Percentiles rank a stretch among this genome's conserved stretches.
Evolutionary conservation across 148 eudicot species (phyloP).

Genomic region (Cornus controversa): DNA sequence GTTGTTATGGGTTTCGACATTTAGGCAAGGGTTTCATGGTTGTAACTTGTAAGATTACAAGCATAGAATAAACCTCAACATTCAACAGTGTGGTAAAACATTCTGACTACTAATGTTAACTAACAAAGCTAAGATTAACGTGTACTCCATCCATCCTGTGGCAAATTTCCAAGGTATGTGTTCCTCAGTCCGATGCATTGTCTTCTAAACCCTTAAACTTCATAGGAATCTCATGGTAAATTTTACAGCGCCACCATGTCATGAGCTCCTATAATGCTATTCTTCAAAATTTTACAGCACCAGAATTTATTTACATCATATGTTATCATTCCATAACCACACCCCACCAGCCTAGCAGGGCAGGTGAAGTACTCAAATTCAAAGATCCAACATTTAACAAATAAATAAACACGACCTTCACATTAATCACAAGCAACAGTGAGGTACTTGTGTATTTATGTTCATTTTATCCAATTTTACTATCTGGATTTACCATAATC

Average conservation of each 20-base stretch:
- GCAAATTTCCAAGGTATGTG: neutral
- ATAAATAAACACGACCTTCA: neutral
- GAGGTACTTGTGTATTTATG: neutral
- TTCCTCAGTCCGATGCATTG: neutral
- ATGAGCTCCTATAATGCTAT: neutral
- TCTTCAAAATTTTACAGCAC: too few relatives aligned
- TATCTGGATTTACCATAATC: too few relatives aligned
- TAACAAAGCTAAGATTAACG: neutral
- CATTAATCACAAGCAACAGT: neutral
- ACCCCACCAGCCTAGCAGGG: too few relatives aligned
- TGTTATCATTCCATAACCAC: too few relatives aligned
- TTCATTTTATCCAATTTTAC: too few relatives aligned
- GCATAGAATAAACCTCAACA: neutral
- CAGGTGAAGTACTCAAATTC: neutral
- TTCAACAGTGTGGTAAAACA: neutral
- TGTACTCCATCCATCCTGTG: neutral
- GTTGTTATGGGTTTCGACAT: neutral
- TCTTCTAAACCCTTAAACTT: neutral
- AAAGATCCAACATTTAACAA: neutral
- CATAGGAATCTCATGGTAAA: neutral
- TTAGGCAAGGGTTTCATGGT: neutral
- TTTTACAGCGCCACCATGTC: neutral
- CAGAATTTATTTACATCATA: too few relatives aligned
- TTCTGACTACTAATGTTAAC: neutral
- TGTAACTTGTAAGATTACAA: neutral